These are phyloP conservation scores for Hypocrella siamensis DNA, from an alignment of 2,329 filamentous ascomycete species.

Conservation along the genomic window DNA sequence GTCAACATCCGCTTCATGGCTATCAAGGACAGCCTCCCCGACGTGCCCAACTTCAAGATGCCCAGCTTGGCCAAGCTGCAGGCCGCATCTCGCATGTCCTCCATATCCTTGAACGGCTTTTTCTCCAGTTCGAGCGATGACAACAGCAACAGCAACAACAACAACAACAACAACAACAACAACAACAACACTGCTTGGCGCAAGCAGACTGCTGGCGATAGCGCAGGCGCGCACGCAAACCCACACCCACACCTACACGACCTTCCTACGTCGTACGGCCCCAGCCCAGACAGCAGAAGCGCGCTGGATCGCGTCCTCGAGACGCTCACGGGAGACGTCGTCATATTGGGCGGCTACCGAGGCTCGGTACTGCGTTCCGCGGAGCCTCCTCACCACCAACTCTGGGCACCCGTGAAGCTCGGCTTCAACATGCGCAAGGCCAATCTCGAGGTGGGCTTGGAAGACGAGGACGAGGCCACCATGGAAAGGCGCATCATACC, in stretches of 20 bases:
- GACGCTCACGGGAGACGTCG: slow-evolving; percentile 65
- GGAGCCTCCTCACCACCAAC: slow-evolving; percentile 65
- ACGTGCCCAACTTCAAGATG: slow-evolving; percentile 62
- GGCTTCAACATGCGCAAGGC: slow-evolving; percentile 84
- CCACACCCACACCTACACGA: background rate
- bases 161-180: too few relatives aligned
- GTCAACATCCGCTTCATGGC: slow-evolving; percentile 84
- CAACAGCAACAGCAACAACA: background rate
- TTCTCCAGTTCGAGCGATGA: slow-evolving; percentile 13
- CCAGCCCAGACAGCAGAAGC: too few relatives aligned
- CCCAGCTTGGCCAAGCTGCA: slow-evolving; percentile 42
- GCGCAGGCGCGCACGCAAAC: background rate
- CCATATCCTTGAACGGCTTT: slow-evolving; percentile 16
- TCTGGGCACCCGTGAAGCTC: slow-evolving; percentile 91
- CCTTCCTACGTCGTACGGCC: too few relatives aligned
- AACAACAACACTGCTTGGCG: too few relatives aligned
- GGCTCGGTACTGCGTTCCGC: slow-evolving; percentile 80
- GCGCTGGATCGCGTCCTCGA: slow-evolving; percentile 42
- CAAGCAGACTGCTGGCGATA: background rate
- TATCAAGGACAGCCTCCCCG: slow-evolving; percentile 73
- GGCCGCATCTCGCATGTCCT: slow-evolving; percentile 12
- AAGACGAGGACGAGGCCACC: slow-evolving; percentile 64
- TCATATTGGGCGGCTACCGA: slow-evolving; percentile 79
- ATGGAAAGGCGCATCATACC: slow-evolving; percentile 76
- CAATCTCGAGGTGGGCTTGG: slow-evolving; percentile 73